phyloP scores from a whole-genome alignment of 177 flowering plant genomes.

The Vitis hybrid region DNA sequence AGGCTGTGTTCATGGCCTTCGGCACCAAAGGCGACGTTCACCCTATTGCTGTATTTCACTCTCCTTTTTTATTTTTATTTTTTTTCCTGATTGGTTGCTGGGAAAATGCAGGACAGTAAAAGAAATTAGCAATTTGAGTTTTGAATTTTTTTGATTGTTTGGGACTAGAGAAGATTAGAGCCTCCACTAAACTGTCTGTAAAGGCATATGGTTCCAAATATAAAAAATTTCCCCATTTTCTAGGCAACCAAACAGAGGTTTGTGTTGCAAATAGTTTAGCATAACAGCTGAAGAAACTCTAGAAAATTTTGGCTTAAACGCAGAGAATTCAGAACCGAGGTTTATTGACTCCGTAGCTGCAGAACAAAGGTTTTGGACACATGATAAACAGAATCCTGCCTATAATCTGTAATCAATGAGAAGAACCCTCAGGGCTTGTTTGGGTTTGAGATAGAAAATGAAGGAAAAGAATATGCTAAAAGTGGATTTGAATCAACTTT shows the following conservation, averaged over 20 bases:
- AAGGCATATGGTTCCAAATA: too few relatives aligned
- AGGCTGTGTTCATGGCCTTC: conserved; percentile 86
- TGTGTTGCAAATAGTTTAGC: not conserved
- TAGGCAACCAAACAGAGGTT: not conserved
- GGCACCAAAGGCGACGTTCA: conserved; percentile 93
- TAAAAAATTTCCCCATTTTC: not conserved
- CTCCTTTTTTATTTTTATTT: conserved; percentile 1
- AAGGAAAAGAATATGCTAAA: too few relatives aligned
- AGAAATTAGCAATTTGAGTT: not conserved
- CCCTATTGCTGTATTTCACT: conserved; percentile 62
- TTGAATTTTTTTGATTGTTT: not conserved
- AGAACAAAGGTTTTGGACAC: too few relatives aligned
- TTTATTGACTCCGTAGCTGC: too few relatives aligned
- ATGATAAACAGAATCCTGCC: too few relatives aligned
- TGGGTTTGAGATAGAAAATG: too few relatives aligned
- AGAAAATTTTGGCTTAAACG: not conserved
- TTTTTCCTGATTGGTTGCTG: not conserved
- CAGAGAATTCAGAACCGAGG: too few relatives aligned
- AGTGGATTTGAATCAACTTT: too few relatives aligned
- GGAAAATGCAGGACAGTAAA: not conserved
- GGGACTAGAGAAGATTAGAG: too few relatives aligned
- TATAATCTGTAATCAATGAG: too few relatives aligned
- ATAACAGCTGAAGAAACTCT: not conserved
- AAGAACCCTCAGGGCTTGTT: too few relatives aligned
- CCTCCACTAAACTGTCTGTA: too few relatives aligned